Evolutionary conservation across 108 stramenopile species (phyloP), one percentile per base, ranked within the genome.

Genomic region (Cyclotella atomus): DNA sequence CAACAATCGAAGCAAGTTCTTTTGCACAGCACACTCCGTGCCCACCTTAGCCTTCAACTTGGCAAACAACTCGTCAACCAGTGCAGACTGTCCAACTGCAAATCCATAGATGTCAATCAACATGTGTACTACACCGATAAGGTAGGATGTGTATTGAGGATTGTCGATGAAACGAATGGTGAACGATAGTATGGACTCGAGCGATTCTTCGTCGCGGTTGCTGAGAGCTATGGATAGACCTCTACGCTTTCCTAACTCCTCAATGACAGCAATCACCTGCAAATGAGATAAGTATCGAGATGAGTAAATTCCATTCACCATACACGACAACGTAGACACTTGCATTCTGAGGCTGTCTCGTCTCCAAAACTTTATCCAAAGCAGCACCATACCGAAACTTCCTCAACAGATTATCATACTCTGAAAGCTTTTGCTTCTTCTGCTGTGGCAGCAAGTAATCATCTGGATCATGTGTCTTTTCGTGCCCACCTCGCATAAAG

Each of bases 361-460:
- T 81, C 9, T 66, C 81, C 46, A 97, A 67, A 6, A 89, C 96
- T 55, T 89, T 85, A 56, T 97, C 94, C 34, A 97, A 73, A 9
- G 96, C 96, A 73, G 94, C 92, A 14, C 87, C 89, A 70, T 95
- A 97, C n/a, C 90, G 83, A 79, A 97, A 97, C 76, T 93, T 82
- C 63, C 89, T 91, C 20, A 95, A 59, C 29, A 87, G 66, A 20
- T 70, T 23, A 82, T 97, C 93, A 71, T 86, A 97, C 23, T 86
- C 77, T 34, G 84, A 72, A 14, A 95, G 70, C 59, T 91, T 93
- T 30, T 81, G 73, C 50, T 79, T 85, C 63, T 90, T 89, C 53
- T 86, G 77, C 25, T 73, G 83, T 47, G 78, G 27, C 52, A 89
- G 82, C 16, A 86, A 75, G 59, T 84, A 88, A 64, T 95, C 94